Base-by-base conservation (phyloP, 2,329 filamentous ascomycete genomes). In the Aspergillus pseudonomiae region DNA sequence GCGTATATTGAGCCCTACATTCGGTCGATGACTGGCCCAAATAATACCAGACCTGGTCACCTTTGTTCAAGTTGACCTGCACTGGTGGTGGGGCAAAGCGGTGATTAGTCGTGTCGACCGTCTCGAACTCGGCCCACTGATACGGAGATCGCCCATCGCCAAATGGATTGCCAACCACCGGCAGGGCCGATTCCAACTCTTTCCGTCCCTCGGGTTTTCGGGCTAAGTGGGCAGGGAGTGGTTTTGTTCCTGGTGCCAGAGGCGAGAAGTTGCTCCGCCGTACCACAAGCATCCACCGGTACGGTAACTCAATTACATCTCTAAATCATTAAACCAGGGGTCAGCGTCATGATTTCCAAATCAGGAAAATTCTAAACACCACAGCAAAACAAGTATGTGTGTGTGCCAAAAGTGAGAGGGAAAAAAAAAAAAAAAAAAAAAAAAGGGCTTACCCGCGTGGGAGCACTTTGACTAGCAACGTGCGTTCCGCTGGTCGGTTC, bases 1-100 rank as follows among this genome's bases (percentile, higher is more conserved):
- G 91, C 5, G 94, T 96, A 79, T 95, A 99, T 75, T 96, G 93
- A 30, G 93, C 90, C 77, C 90, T 93, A 60, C 93, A 91, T 73
- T 98, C 94, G 7, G 94, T 97, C 26, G 94, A 98, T 24, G 86
- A 87, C 75, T 88, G 88, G 36, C 92, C 92, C 64, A 99, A 84
- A 76, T 97, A 98, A 79, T 93, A 87, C 92, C 94, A 98, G 21
- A 97, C 77, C 74, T 92, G 89, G 65, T 94, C 86, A 19, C 89
- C 84, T 74, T 91, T 91, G 65, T 79, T 79, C 10, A 97, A 77
- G 72, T 96, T 88, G 63, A 96, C 82, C 78, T 89, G 91, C 73
- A 83, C 84, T 75, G 91, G 88, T 58, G 81, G 82, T 60, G 81
- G 82, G 66, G 82, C 82, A 52, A 52, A 52, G 70, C 90, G 72